phyloP scores from a whole-genome alignment of 345 rosid genomes.

The Passiflora organensis region DNA sequence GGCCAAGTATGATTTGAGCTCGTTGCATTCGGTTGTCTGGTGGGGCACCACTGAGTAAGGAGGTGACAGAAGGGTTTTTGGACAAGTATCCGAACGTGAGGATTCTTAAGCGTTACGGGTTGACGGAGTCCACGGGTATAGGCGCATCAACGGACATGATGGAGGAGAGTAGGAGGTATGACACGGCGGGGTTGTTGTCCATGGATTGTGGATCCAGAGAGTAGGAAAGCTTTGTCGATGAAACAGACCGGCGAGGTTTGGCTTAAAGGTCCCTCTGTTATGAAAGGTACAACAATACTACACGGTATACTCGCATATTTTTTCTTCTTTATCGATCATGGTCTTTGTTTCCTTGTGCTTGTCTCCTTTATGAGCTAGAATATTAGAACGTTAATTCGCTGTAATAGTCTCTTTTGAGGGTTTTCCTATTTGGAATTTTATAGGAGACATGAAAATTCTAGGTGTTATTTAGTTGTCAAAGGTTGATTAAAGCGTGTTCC shows the following conservation, averaged over 20 bases:
- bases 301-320: not conserved
- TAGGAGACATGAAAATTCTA: too few species aligned
- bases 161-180: constrained; percentile 74
- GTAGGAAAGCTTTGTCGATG: constrained; percentile 42
- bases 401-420: too few species aligned
- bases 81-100: constrained; percentile 48
- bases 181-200: constrained; percentile 62
- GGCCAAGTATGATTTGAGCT: constrained; percentile 54
- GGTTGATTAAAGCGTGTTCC: too few species aligned
- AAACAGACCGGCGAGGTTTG: constrained; percentile 70
- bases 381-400: too few species aligned
- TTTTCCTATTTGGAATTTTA: too few species aligned
- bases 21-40: constrained; percentile 50
- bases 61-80: constrained; percentile 56
- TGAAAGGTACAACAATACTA: constrained; percentile 44
- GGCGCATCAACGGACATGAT: constrained; percentile 54
- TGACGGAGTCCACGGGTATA: constrained; percentile 68
- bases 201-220: constrained; percentile 63
- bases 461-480: too few species aligned
- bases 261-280: constrained; percentile 58
- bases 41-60: constrained; percentile 82
- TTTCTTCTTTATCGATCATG: not conserved
- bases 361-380: not conserved
- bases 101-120: constrained; percentile 64
- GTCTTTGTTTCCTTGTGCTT: not conserved